Evolutionary conservation across 164 flowering plant genomes (phyloP).

Genomic region (Annona cherimola): DNA sequence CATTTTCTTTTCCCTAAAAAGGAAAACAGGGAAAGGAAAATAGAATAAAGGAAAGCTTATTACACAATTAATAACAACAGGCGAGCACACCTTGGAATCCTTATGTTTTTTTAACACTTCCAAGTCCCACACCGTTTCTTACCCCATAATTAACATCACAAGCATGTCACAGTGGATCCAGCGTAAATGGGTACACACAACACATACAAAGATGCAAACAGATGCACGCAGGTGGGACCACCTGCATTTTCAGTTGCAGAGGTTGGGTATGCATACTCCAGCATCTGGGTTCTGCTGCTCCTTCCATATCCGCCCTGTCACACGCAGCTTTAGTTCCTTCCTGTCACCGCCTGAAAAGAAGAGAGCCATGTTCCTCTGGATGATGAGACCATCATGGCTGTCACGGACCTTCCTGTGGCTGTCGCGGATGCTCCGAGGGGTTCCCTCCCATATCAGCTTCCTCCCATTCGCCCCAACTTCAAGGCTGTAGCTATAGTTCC

Average conservation of each 20-base stretch:
- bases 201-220: not conserved
- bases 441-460: slow-evolving; percentile 55
- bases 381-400: slow-evolving; percentile 57
- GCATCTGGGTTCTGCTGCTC: slow-evolving; percentile 46
- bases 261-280: slow-evolving; percentile 59
- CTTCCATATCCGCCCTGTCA: slow-evolving; percentile 60
- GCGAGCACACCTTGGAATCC: not conserved
- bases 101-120: not conserved
- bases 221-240: not conserved
- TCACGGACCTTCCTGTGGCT: slow-evolving; percentile 56
- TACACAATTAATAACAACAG: slow-evolving; percentile 1
- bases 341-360: slow-evolving; percentile 57
- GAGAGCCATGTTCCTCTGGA: slow-evolving; percentile 54
- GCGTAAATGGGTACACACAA: not conserved
- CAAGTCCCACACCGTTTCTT: not conserved
- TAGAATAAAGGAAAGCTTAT: not conserved
- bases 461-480: slow-evolving; percentile 57
- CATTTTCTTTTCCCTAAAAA: no score
- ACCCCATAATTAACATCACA: slow-evolving; percentile 3
- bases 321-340: slow-evolving; percentile 53
- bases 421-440: slow-evolving; percentile 60
- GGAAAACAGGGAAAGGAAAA: not conserved
- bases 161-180: not conserved
- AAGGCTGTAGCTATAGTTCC: slow-evolving; percentile 44
- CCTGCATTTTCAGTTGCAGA: slow-evolving; percentile 45